phyloP scores from a whole-genome alignment of 768 basidiomycete species.

The Chiua virens region DNA sequence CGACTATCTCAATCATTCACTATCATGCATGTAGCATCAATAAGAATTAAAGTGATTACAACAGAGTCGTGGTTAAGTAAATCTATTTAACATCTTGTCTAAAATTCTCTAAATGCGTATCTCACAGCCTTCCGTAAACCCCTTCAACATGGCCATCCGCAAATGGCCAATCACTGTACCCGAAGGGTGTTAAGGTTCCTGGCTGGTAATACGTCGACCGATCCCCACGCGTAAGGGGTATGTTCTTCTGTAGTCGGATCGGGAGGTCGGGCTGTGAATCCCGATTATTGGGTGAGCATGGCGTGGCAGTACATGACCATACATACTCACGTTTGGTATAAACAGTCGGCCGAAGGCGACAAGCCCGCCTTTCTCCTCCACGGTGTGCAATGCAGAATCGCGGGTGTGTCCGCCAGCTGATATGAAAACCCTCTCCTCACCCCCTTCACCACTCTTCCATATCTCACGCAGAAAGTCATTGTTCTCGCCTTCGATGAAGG shows the following conservation, averaged over 20 bases:
- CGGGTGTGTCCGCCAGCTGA: slow-evolving; percentile 46
- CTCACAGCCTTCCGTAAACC: neutral
- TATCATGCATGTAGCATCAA: too few species aligned
- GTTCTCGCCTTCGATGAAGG: slow-evolving; percentile 15
- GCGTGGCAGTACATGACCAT: too few species aligned
- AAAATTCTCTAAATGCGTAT: too few species aligned
- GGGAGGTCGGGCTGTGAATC: slow-evolving; percentile 34
- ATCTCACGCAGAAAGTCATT: slow-evolving; percentile 47
- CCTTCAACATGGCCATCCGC: slow-evolving; percentile 8
- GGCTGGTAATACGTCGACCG: slow-evolving; percentile 21
- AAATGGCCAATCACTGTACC: slow-evolving; percentile 34
- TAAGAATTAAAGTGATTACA: too few species aligned
- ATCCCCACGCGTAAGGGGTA: slow-evolving; percentile 20
- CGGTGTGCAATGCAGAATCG: slow-evolving; percentile 37
- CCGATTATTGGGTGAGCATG: neutral
- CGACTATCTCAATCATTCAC: too few species aligned
- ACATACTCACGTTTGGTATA: slow-evolving; percentile 36
- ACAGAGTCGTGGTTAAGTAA: too few species aligned
- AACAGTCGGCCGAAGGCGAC: slow-evolving; percentile 38
- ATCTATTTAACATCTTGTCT: too few species aligned
- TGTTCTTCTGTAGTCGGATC: slow-evolving; percentile 20
- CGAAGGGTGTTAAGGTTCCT: slow-evolving; percentile 23
- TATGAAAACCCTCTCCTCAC: slow-evolving; percentile 34
- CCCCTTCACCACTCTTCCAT: slow-evolving; percentile 37
- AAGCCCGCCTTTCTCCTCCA: slow-evolving; percentile 28